Evolutionary conservation across 2,329 filamentous ascomycete species (phyloP).

Genomic region (Monosporascus sp.): DNA sequence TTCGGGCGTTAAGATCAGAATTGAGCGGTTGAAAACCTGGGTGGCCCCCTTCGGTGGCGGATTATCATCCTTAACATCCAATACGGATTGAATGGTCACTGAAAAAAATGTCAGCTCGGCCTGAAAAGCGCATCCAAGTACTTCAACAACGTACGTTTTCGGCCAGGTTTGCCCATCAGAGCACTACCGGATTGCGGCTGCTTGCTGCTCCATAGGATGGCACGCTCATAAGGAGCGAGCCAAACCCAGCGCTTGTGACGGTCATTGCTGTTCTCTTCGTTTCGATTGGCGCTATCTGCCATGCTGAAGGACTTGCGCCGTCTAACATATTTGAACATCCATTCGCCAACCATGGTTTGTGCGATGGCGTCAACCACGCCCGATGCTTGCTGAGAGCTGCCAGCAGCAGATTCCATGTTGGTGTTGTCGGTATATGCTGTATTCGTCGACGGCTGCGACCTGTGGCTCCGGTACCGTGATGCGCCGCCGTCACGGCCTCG

Average conservation of each 20-base stretch:
- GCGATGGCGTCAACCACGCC: slow-evolving; percentile 94
- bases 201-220: slow-evolving; percentile 97
- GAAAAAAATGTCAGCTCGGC: slow-evolving; percentile 26
- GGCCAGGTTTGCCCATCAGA: slow-evolving; percentile 86
- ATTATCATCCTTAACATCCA: slow-evolving; percentile 95
- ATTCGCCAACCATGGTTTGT: slow-evolving; percentile 96
- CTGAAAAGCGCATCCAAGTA: slow-evolving; percentile 5
- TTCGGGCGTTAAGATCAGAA: slow-evolving; percentile 88
- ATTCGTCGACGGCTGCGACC: slow-evolving; percentile 55
- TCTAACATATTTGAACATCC: slow-evolving; percentile 90
- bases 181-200: slow-evolving; percentile 85
- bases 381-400: slow-evolving; percentile 59
- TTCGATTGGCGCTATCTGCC: slow-evolving; percentile 57
- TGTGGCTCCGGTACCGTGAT: slow-evolving; percentile 40
- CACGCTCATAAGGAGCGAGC: slow-evolving; percentile 92
- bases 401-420: slow-evolving; percentile 47
- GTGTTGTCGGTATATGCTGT: slow-evolving; percentile 45
- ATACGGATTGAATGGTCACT: slow-evolving; percentile 93
- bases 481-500: slow-evolving; percentile 37
- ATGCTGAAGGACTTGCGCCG: slow-evolving; percentile 88
- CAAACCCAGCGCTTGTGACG: slow-evolving; percentile 98
- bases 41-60: slow-evolving; percentile 66
- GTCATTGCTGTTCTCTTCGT: slow-evolving; percentile 67
- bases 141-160: slow-evolving; percentile 69
- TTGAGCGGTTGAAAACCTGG: slow-evolving; percentile 80